Evolutionary conservation across 2,329 filamentous ascomycete species (phyloP), one percentile per base, ranked within the genome.

Genomic region (Aaosphaeria pasadenensis): DNA sequence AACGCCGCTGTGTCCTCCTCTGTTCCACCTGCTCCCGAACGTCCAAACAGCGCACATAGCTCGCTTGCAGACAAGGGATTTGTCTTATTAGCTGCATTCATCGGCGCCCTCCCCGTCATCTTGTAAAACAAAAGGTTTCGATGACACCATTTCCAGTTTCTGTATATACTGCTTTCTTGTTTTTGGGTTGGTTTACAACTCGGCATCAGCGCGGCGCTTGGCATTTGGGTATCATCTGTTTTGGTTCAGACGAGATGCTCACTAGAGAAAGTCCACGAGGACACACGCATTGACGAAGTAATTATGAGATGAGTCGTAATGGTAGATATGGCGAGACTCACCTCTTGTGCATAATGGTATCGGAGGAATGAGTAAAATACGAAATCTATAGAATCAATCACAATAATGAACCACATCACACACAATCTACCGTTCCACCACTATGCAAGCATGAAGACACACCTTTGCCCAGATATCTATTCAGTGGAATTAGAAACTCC

Each of bases 71-170:
- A 53, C 49, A 42, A 32, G 45, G 36, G 39, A 39, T 42, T 51
- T 52, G 49, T 58, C 42, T 50, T 54, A 49, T 47, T 55, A 53
- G 56, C 55, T 42, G 55, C 57, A 57, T 58, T 48, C 7, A 31
- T 58, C 46, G 54, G 58, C 46, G 53, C 40, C 39, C 11, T 59
- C 35, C 55, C 46, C 47, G 35, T 57, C 42, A 38, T 57, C 36
- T 31, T 60, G 53, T 60, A 55, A 56, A 51, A 41, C 33, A n/a
- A 36, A 9, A 24, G 17, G 17, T 24, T 24, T 24, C 17, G 17
- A 24, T 24, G 17, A 24, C 17, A 24, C 17, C 17, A 24, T 24
- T 24, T 24, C 17, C 17, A 24, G 17, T 24, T 24, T 24, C 3
- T 24, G 17, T 24, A 24, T 24, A 24, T 24, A 24, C 17, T 24